Evolutionary conservation across 441 rosid genomes (phyloP).

Genomic region (Arabidopsis lyrata): DNA sequence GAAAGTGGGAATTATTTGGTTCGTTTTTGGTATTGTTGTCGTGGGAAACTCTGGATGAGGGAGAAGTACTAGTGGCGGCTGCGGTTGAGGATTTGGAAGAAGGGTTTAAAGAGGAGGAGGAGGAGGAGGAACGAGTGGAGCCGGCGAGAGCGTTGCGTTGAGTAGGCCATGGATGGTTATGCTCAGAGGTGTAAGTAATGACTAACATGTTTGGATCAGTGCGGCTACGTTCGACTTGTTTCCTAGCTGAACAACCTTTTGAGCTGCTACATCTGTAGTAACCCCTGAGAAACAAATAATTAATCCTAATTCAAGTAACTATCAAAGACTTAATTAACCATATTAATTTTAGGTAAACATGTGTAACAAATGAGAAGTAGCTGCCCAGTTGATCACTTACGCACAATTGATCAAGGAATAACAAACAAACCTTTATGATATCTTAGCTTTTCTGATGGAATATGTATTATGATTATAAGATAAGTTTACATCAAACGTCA

Average conservation of each 20-base stretch:
- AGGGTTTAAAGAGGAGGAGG: constrained; percentile 48
- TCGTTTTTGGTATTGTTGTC: constrained; percentile 39
- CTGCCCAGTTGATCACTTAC: constrained; percentile 18
- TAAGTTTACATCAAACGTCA: constrained; percentile 36
- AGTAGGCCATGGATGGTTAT: constrained; percentile 97
- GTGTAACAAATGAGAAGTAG: constrained; percentile 5
- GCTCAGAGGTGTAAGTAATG: constrained; percentile 92
- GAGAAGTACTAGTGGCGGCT: neutral
- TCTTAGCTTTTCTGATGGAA: constrained; percentile 3
- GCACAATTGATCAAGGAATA: neutral
- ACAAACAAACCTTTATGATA: neutral
- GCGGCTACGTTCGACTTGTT: constrained; percentile 94
- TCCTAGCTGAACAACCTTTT: constrained; percentile 93
- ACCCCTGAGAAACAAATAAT: constrained; percentile 57
- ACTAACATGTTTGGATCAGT: constrained; percentile 94
- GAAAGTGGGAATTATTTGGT: constrained; percentile 23
- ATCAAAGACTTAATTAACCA: neutral
- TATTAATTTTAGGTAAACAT: neutral
- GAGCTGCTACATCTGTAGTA: constrained; percentile 95
- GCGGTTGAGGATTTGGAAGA: constrained; percentile 44
- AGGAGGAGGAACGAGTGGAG: constrained; percentile 59
- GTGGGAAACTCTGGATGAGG: constrained; percentile 3
- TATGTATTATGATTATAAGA: constrained; percentile 14
- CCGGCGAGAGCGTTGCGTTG: constrained; percentile 95
- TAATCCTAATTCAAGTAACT: neutral